Evolutionary conservation across 2,329 filamentous ascomycete genomes (phyloP).

Genomic region (Fusarium agapanthi): DNA sequence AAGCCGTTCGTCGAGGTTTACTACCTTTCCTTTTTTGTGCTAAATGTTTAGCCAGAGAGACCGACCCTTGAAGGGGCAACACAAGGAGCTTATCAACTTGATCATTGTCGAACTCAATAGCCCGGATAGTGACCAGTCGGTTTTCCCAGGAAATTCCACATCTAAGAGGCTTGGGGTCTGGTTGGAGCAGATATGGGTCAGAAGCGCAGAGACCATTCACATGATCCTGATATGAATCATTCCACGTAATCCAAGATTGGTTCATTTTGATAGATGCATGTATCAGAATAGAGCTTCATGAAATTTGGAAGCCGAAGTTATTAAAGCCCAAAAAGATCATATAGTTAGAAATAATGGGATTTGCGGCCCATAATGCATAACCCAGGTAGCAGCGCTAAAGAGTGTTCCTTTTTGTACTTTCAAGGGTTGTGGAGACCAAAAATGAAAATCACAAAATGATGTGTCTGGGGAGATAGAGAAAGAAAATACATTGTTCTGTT

Average conservation of each 20-base stretch:
- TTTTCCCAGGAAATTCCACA: neutral
- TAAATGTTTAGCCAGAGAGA: neutral
- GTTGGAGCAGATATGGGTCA: neutral
- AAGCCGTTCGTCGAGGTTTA: neutral
- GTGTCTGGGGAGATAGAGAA: neutral
- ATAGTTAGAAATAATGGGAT: neutral
- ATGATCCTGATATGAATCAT: neutral
- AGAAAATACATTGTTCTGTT: neutral
- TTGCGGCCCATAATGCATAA: neutral
- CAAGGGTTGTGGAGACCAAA: neutral
- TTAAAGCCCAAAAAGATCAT: neutral
- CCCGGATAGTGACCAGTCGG: neutral
- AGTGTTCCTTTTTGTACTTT: neutral
- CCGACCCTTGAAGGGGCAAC: neutral
- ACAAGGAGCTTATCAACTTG: too few species aligned
- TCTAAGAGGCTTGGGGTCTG: neutral
- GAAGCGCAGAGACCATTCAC: neutral
- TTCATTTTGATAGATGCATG: neutral
- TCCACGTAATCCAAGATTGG: neutral
- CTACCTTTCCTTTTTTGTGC: neutral
- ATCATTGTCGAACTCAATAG: neutral
- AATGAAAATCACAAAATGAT: neutral
- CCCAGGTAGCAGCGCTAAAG: neutral
- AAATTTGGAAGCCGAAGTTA: neutral
- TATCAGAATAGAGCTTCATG: neutral